A percentile compares a stretch with the other conserved stretches of the same genome.
Evolutionary conservation across 2,329 filamentous ascomycete species (phyloP).

Genomic region (Mycosphaerella arachidis): DNA sequence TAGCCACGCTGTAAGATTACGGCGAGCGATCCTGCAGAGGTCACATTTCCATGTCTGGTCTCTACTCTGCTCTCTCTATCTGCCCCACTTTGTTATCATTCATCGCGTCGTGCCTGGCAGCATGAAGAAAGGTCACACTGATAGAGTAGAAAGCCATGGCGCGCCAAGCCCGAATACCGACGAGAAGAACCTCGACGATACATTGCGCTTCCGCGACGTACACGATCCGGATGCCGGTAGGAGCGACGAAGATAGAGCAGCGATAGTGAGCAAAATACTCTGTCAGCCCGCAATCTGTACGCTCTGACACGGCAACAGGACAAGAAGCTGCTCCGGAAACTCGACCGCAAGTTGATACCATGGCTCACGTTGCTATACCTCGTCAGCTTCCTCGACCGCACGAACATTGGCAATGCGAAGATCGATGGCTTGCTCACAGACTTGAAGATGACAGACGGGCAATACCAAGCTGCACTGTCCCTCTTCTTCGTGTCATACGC

Average conservation of each 20-base stretch:
- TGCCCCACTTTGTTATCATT: background rate
- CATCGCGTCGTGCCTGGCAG: background rate
- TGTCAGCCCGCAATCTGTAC: background rate
- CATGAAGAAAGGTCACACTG: conserved; percentile 5
- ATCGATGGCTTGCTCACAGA: conserved; percentile 53
- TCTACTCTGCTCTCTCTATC: background rate
- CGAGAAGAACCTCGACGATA: conserved; percentile 9
- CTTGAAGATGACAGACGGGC: conserved; percentile 54
- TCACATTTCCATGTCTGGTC: background rate
- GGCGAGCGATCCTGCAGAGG: background rate
- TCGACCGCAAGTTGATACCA: conserved; percentile 59
- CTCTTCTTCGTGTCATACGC: conserved; percentile 87
- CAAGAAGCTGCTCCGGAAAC: conserved; percentile 56
- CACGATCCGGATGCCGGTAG: conserved; percentile 60
- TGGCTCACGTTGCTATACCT: conserved; percentile 70
- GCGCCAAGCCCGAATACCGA: conserved; percentile 5
- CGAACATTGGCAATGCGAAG: conserved; percentile 72
- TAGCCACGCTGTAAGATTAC: background rate
- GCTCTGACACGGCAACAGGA: conserved; percentile 45
- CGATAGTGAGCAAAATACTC: conserved; percentile 47
- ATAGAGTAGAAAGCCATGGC: conserved; percentile 4
- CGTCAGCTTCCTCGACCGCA: conserved; percentile 65
- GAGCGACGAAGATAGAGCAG: conserved; percentile 58
- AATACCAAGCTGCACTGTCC: conserved; percentile 70
- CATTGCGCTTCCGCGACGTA: conserved; percentile 2